Conservation (phyloP, 345 rosid genomes). For the Rhodomyrtus tomentosa region DNA sequence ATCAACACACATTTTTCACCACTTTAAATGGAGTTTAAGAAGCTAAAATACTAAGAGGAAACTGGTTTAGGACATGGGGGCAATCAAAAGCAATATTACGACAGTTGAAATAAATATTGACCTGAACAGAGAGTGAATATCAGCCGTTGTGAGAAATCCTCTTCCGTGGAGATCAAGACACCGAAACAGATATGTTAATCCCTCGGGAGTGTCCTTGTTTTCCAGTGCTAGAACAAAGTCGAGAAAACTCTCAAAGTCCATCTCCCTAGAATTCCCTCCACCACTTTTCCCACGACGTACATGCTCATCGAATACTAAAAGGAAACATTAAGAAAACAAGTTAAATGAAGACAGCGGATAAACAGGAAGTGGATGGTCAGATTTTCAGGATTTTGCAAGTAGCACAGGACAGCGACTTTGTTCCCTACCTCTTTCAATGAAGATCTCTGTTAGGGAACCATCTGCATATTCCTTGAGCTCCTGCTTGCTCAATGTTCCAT, state of each 20-base stretch:
- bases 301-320: slow-evolving; percentile 88
- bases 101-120: slow-evolving; percentile 1
- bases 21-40: neutral
- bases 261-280: slow-evolving; percentile 68
- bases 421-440: slow-evolving; percentile 77
- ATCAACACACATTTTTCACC: neutral
- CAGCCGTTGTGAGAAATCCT: slow-evolving; percentile 90
- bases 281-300: slow-evolving; percentile 69
- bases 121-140: slow-evolving; percentile 99
- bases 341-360: neutral
- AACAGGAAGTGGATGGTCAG: neutral
- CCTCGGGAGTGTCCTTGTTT: slow-evolving; percentile 97
- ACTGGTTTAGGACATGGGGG: neutral
- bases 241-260: slow-evolving; percentile 91
- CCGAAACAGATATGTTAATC: slow-evolving; percentile 82
- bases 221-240: slow-evolving; percentile 95
- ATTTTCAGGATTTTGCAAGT: neutral
- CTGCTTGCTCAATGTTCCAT: slow-evolving; percentile 89
- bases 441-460: slow-evolving; percentile 89
- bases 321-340: slow-evolving; percentile 3
- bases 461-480: slow-evolving; percentile 96
- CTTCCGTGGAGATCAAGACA: slow-evolving; percentile 88
- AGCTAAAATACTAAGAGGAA: neutral
- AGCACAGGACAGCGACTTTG: neutral
- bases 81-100: neutral